Percentiles rank a stretch among this genome's conserved stretches.
Evolutionary conservation across 2,329 filamentous ascomycete species (phyloP).

Genomic region (Microdochium paspali): DNA sequence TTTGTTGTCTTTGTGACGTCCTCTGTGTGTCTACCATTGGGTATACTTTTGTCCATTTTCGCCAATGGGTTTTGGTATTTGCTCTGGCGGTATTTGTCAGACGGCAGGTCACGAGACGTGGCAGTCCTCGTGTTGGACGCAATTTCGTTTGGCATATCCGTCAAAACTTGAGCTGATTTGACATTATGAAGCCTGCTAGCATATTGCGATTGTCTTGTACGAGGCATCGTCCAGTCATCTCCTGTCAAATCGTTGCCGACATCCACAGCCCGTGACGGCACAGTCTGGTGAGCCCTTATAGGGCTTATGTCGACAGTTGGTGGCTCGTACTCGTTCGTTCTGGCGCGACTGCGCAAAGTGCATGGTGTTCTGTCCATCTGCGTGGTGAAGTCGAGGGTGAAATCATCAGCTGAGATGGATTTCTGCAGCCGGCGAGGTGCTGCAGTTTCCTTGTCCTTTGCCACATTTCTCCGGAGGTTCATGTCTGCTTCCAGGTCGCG

Average conservation of each 20-base stretch:
- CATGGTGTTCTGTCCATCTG: neutral
- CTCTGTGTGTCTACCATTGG: neutral
- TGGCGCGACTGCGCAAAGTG: neutral
- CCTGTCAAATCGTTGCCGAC: neutral
- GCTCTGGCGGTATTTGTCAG: neutral
- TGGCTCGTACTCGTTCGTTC: neutral
- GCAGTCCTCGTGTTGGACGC: neutral
- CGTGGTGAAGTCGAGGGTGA: neutral
- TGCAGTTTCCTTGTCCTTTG: constrained; percentile 4
- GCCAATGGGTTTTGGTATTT: neutral
- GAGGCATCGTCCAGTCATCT: neutral
- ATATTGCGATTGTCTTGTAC: neutral
- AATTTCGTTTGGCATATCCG: neutral
- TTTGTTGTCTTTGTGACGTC: neutral
- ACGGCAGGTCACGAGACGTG: neutral
- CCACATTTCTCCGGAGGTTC: constrained; percentile 15
- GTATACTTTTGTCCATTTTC: neutral
- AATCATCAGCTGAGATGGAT: neutral
- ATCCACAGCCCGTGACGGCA: neutral
- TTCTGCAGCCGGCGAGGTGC: neutral
- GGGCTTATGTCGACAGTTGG: neutral
- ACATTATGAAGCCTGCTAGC: too few species aligned
- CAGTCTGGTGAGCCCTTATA: too few species aligned
- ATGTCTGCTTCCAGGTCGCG: constrained; percentile 15
- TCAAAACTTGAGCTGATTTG: neutral